These are phyloP conservation scores for Chrysopogon serrulatus DNA, from an alignment of 176 grass and related monocot genomes.

Conservation along the genomic window DNA sequence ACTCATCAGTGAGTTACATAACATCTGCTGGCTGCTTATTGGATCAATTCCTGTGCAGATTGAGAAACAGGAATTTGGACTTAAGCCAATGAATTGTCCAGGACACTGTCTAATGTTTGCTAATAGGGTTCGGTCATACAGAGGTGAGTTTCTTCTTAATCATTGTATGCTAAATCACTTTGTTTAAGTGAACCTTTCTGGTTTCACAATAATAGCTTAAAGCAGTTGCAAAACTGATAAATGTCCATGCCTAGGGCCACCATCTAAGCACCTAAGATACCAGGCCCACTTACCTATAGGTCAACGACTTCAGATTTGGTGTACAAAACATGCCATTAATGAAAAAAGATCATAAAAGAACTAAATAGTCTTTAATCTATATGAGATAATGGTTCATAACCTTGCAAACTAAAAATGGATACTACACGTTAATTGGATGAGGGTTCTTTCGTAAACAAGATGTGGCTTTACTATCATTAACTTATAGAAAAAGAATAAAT, in stretches of 20 bases:
- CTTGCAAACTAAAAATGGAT: not conserved
- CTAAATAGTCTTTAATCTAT: not conserved
- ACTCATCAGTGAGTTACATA: not conserved
- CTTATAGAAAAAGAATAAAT: not conserved
- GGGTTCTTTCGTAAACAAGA: not conserved
- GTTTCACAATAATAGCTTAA: not conserved
- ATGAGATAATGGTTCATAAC: not conserved
- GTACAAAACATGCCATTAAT: not conserved
- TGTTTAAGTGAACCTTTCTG: not conserved
- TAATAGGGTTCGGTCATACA: conserved; percentile 87
- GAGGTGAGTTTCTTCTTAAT: conserved; percentile 57
- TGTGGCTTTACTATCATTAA: not conserved
- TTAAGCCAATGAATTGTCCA: conserved; percentile 99
- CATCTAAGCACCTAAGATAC: too few relatives aligned
- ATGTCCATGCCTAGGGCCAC: too few relatives aligned
- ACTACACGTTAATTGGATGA: not conserved
- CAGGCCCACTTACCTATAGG: too few relatives aligned
- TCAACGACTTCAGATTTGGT: too few relatives aligned
- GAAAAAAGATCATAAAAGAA: not conserved
- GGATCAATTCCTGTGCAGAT: conserved; percentile 44
- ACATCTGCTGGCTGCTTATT: not conserved
- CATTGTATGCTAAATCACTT: not conserved
- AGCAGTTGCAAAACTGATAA: too few relatives aligned
- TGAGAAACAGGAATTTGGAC: conserved; percentile 98
- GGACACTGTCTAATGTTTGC: conserved; percentile 99